Evolutionary conservation across 2,329 filamentous ascomycete species (phyloP).

Genomic region (Macroventuria anomochaeta): DNA sequence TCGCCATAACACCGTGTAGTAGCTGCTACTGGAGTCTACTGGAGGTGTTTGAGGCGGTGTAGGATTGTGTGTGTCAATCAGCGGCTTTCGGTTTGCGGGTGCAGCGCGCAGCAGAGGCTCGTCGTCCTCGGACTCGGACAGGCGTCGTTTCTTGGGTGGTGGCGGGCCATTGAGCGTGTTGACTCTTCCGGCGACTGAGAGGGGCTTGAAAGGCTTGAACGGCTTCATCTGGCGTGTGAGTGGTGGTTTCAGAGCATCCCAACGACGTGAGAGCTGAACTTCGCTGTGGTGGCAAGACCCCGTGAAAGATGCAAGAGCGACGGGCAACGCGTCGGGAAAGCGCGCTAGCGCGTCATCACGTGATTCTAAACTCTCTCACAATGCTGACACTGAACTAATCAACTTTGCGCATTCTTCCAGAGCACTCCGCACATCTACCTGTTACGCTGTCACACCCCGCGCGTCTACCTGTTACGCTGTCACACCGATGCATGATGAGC

Average conservation of each 20-base stretch:
- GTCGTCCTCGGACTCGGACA: slow-evolving; percentile 41
- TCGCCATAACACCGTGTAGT: slow-evolving; percentile 61
- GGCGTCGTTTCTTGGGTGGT: slow-evolving; percentile 52
- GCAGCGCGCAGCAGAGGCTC: slow-evolving; percentile 22
- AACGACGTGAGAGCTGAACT: neutral
- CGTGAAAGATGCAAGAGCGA: neutral
- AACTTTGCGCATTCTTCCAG: neutral
- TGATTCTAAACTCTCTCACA: neutral
- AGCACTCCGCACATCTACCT: neutral
- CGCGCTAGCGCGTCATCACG: slow-evolving; percentile 9
- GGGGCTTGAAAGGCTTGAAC: slow-evolving; percentile 45
- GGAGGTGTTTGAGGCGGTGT: slow-evolving; percentile 25
- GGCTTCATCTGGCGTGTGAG: slow-evolving; percentile 2
- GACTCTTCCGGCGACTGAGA: slow-evolving; percentile 40
- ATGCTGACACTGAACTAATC: too few species aligned
- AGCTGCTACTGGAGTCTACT: slow-evolving; percentile 42
- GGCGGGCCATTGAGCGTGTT: slow-evolving; percentile 34
- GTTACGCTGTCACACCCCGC: neutral
- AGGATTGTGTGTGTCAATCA: slow-evolving; percentile 33
- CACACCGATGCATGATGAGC: neutral
- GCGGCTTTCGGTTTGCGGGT: slow-evolving; percentile 40
- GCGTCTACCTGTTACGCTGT: neutral
- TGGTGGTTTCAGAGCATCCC: slow-evolving; percentile 1
- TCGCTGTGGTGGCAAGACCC: neutral
- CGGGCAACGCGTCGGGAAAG: neutral